Base-by-base conservation (phyloP, 805 yeast species). In the Naumovozyma dairenensis region DNA sequence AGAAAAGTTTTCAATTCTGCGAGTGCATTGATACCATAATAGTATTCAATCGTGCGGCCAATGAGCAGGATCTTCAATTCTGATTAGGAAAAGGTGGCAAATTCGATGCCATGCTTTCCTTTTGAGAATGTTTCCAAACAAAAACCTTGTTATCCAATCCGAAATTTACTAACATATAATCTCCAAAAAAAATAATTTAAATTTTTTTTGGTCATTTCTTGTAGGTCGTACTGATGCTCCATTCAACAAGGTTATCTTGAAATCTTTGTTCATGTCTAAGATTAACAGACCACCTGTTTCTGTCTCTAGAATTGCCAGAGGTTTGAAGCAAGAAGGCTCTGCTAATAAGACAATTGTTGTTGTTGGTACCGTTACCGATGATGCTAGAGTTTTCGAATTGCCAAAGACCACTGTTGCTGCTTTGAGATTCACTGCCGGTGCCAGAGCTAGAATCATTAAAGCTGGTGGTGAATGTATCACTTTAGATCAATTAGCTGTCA, bases 391-490 rank as follows among this genome's bases (percentile, higher is more conserved):
- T 66, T 72, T 75, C 53, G 84, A 78, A 59, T 77, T 84, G 77
- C 97, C 97, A 74, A 87, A 87, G 80, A 72, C 89, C 62, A 83
- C 97, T 51, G 84, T 92, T 59, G 97, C 98, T 63, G 99, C 98
- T 69, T 81, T 92, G 69, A 86, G 94, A 74, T 87, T 92, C 86
- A 92, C 99, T 58, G 93, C 92, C 62, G 83, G 92, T 72, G 99
- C 99, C 68, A 85, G 81, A 71, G 96, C 96, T 63, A 85, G 83
- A 70, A 92, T 92, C 67, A 59, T 77, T 62, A 89, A 89, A 78
- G 89, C 89, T 65, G 99, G 99, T 73, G 98, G 99, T 79, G 98
- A 92, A 77, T 85, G 85, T 63, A 81, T 92, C 80, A 92, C 99
- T 66, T 79, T 92, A 60, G 99, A 92, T 71, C 96, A 92, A 77